Evolutionary conservation across 768 basidiomycete genomes (phyloP).

Genomic region (Sarcomyxa edulis): DNA sequence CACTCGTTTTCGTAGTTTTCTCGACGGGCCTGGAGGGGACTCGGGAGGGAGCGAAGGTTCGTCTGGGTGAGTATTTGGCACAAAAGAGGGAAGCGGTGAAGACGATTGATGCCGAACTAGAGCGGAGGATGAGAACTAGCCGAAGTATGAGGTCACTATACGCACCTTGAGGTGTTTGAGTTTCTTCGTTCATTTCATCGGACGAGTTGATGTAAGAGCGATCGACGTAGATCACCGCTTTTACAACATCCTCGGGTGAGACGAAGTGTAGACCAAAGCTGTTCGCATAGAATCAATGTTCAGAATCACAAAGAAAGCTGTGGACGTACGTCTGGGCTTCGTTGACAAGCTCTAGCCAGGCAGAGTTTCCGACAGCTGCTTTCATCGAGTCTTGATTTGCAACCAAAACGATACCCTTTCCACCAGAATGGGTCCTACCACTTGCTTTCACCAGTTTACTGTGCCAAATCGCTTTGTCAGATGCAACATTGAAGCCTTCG

Average conservation of each 20-base stretch:
- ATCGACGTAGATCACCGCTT: constrained; percentile 40
- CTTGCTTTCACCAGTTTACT: constrained; percentile 38
- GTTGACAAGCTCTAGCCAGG: constrained; percentile 47
- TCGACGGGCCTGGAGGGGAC: constrained; percentile 12
- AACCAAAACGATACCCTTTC: constrained; percentile 46
- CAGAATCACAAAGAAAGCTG: neutral
- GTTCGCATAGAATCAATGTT: neutral
- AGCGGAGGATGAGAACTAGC: too few species aligned
- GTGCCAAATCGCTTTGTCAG: constrained; percentile 45
- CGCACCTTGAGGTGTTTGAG: too few species aligned
- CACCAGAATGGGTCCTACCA: constrained; percentile 36
- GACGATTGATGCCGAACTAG: constrained; percentile 13
- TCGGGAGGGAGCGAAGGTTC: constrained; percentile 39
- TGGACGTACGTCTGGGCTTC: constrained; percentile 46
- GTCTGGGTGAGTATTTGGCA: constrained; percentile 48
- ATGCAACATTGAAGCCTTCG: constrained; percentile 53
- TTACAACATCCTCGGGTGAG: constrained; percentile 40
- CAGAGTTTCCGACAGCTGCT: constrained; percentile 45
- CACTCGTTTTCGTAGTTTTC: neutral
- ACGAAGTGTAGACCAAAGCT: constrained; percentile 38
- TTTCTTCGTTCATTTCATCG: too few species aligned
- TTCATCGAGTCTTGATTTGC: constrained; percentile 42
- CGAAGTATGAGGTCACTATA: too few species aligned
- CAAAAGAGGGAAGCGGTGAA: constrained; percentile 40
- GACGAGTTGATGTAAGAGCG: constrained; percentile 22